A percentile compares a stretch with the other conserved stretches of the same genome.
Evolutionary conservation across 2,329 filamentous ascomycete species (phyloP).

Genomic region (Bipolaris oryzae): DNA sequence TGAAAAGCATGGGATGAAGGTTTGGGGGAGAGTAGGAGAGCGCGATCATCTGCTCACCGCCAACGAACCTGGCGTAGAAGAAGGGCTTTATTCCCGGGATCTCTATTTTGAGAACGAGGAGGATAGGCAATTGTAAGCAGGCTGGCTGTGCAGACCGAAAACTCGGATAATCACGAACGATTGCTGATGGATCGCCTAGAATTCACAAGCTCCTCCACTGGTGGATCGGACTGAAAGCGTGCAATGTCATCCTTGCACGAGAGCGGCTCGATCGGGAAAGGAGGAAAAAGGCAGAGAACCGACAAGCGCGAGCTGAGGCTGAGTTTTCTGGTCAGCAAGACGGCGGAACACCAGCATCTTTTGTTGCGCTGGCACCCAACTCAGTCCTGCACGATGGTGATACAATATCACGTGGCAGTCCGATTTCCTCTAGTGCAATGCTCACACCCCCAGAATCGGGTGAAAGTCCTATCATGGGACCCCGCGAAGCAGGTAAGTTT

Average conservation of each 20-base stretch:
- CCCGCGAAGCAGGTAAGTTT: conserved; percentile 25
- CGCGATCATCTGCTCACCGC: conserved; percentile 43
- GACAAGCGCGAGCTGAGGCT: conserved; percentile 36
- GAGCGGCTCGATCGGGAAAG: conserved; percentile 44
- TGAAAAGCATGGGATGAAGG: conserved; percentile 40
- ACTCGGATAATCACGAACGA: not conserved
- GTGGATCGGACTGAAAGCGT: conserved; percentile 47
- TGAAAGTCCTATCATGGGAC: conserved; percentile 34
- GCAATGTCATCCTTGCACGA: conserved; percentile 45
- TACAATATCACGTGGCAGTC: conserved; percentile 33
- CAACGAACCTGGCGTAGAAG: conserved; percentile 41
- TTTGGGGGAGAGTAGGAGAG: conserved; percentile 41
- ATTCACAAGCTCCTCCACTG: conserved; percentile 45
- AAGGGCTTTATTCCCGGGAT: conserved; percentile 40
- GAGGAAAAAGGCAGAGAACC: conserved; percentile 43
- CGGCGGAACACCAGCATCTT: conserved; percentile 31
- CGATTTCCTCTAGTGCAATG: conserved; percentile 36
- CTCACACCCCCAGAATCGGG: conserved; percentile 39
- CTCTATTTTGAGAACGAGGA: conserved; percentile 42
- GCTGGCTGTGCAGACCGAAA: not conserved
- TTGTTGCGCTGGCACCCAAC: conserved; percentile 39
- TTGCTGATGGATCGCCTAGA: conserved; percentile 24
- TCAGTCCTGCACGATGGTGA: conserved; percentile 34
- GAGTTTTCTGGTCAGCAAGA: conserved; percentile 32
- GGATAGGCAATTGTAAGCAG: conserved; percentile 38